Evolutionary conservation across 176 grass and related monocot species (phyloP).

Genomic region (Carex myosuroides): DNA sequence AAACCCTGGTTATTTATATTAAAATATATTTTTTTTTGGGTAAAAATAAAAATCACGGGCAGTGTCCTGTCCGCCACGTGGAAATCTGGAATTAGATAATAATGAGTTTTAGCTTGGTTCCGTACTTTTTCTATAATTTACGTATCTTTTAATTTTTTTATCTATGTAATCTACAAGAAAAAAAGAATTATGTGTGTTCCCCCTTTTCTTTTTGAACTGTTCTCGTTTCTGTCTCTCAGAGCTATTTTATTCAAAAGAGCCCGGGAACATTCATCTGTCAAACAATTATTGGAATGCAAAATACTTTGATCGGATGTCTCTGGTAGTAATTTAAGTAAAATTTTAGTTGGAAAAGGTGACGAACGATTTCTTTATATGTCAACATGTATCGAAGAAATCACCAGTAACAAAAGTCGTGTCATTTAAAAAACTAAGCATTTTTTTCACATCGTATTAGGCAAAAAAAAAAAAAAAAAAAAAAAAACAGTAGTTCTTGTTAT

Average conservation of each 20-base stretch:
- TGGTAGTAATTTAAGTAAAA: background rate
- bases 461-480: background rate
- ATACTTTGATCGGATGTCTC: background rate
- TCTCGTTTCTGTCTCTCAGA: background rate
- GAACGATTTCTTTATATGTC: background rate
- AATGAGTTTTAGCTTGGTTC: background rate
- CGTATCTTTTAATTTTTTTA: background rate
- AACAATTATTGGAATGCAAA: slow-evolving; percentile 9
- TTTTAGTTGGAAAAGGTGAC: background rate
- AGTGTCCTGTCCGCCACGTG: background rate
- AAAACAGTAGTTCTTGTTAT: background rate
- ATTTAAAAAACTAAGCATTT: background rate
- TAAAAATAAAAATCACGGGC: too few relatives aligned
- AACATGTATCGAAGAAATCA: background rate
- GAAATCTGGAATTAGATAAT: background rate
- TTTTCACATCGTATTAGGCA: background rate
- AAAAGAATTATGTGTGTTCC: background rate
- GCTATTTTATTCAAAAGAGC: background rate
- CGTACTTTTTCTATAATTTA: slow-evolving; percentile 9
- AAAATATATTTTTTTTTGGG: too few relatives aligned
- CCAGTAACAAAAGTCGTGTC: background rate
- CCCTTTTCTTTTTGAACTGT: background rate
- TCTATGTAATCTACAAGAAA: too few relatives aligned
- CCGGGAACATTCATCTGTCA: slow-evolving; percentile 20
- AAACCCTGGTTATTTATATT: too few relatives aligned